These are phyloP conservation scores for Phytophthora colocasiae DNA, from an alignment of 352 stramenopile species.

Conservation along the genomic window DNA sequence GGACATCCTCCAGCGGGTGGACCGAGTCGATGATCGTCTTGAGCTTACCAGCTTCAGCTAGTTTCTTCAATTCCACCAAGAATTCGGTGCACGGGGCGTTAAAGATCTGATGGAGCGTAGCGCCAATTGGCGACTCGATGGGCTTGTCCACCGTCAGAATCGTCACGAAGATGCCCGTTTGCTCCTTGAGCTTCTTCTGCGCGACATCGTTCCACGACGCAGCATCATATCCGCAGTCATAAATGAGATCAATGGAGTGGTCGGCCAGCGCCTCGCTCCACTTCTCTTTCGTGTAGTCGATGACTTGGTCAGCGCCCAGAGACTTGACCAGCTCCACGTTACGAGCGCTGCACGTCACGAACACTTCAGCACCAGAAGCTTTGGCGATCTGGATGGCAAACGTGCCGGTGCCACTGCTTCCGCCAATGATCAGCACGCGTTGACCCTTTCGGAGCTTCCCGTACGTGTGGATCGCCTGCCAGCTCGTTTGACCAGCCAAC, in stretches of 20 bases:
- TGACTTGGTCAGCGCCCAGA: constrained; percentile 51
- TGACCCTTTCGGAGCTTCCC: constrained; percentile 35
- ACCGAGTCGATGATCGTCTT: constrained; percentile 53
- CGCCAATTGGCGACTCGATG: constrained; percentile 67
- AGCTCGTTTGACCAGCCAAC: constrained; percentile 38
- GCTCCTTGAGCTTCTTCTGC: constrained; percentile 46
- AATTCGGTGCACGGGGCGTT: constrained; percentile 24
- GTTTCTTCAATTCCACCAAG: constrained; percentile 36
- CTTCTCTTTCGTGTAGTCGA: constrained; percentile 61
- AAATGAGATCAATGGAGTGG: constrained; percentile 44
- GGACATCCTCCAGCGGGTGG: constrained; percentile 7
- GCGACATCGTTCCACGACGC: constrained; percentile 42
- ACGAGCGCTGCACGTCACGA: constrained; percentile 45
- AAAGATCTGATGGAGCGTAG: constrained; percentile 27
- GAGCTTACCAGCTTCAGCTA: constrained; percentile 40
- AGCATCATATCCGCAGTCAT: constrained; percentile 26
- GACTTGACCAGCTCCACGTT: constrained; percentile 50
- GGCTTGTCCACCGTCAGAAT: constrained; percentile 42
- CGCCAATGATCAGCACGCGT: constrained; percentile 46
- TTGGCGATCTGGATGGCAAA: constrained; percentile 69
- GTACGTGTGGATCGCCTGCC: constrained; percentile 30
- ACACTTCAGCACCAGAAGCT: constrained; percentile 33
- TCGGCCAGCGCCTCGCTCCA: constrained; percentile 42
- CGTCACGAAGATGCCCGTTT: constrained; percentile 45
- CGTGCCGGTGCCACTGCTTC: constrained; percentile 64